Base-by-base conservation (phyloP, 2,329 filamentous ascomycete genomes). In the Rhynchosporium secalis region DNA sequence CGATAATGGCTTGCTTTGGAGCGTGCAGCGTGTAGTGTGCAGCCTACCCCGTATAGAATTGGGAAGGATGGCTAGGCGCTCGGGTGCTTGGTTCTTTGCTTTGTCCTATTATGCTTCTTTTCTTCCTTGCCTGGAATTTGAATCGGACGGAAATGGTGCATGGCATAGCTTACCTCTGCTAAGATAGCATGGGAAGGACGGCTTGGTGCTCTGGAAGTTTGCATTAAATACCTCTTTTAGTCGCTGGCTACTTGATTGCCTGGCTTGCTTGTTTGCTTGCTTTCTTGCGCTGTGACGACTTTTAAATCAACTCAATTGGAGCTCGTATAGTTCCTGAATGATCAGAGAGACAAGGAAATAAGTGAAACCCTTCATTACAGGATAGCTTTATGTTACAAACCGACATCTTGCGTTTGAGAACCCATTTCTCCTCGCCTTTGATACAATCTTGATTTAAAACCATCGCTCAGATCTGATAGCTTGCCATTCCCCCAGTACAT, bases 1-100 rank as follows among this genome's bases (percentile, higher is more conserved):
- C 33, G 6, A 52, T 58, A 26, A 43, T 46, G 48, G 48, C 55
- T 61, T 60, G 48, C 55, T 61, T 62, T 56, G 60, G 59, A 56
- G 20, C 20, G 20, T 20, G 20, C 20, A 36, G 33, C 33, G 33
- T 36, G 9, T 10, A 56, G 51, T 51, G 56, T 54, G 61, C 52
- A 70, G 68, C 65, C 65, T 66, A 69, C 68, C 48, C 58, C 64
- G 64, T 69, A 66, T 41, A 64, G 56, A 63, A 43, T 64, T 64
- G 65, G 69, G 69, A 68, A 70, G 69, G 68, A 70, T 67, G 67
- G 69, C 67, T 70, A 63, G 63, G 62, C 55, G 51, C 61, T 60
- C 6, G 40, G 36, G 46, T 57, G 52, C 38, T 52, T 60, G 58
- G 12, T 51, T 55, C 13, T 29, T 48, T 58, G 59, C 55, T 38